Evolutionary conservation across 208 protist species (phyloP), one percentile per base, ranked within the genome.

Genomic region (Trypanosoma scelopori): DNA sequence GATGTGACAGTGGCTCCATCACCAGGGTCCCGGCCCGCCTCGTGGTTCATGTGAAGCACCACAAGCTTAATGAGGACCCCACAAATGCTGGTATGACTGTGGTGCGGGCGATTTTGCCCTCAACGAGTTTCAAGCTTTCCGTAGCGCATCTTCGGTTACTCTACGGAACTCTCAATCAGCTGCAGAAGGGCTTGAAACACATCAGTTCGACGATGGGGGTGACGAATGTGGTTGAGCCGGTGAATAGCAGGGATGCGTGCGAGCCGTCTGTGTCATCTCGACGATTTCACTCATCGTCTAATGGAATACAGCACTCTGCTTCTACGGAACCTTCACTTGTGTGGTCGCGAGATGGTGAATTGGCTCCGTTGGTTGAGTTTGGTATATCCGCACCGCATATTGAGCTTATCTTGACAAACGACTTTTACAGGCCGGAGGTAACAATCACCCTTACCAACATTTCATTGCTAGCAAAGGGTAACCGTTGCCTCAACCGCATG

Each of bases 401-500:
- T 0, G 65, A 74, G 60, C 13, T 84, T 37, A 55, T 75, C 23
- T 49, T 84, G 18, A 78, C 71, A 55, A 77, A 78, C 52, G 74
- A 81, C 46, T 84, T 84, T 64, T 84, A 76, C 53, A 71, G 39
- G 30, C 69, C 74, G 0, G 67, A 71, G n/a, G 45, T 75, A 5
- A 30, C 58, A 20, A 27, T 73, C n/a, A 30, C 22, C n/a, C 13
- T 81, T 9, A 63, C 25, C 20, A 67, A 22, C 25, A 49, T 65
- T 22, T 46, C 79, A 18, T 28, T 84, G 1, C 46, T 63, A 15
- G 65, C 51, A 42, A 66, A 49, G 22, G 71, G 66, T 9, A 53
- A 65, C 30, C 79, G 79, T 32, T 65, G 55, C 55, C 30, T 65
- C 47, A 62, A 47, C 32, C 47, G 37, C 27, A 30, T 79, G 35